These are phyloP conservation scores for Lentinula boryana DNA, from an alignment of 768 basidiomycete species.

Conservation along the genomic window DNA sequence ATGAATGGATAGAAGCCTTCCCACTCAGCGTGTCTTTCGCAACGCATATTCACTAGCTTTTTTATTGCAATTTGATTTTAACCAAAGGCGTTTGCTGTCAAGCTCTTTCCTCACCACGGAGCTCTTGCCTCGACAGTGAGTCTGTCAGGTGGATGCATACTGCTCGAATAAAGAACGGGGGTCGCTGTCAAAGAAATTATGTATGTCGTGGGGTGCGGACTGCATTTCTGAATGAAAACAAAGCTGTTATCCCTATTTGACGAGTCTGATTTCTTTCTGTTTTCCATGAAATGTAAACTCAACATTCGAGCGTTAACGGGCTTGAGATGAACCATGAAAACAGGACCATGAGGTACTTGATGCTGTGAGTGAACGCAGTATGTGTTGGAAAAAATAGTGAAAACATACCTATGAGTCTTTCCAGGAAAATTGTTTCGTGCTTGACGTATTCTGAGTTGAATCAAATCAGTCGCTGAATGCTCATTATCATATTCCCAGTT, in stretches of 20 bases:
- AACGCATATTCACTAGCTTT: background rate
- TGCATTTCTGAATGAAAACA: background rate
- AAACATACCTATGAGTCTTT: no score
- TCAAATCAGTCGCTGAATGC: no score
- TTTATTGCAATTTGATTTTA: background rate
- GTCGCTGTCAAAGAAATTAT: background rate
- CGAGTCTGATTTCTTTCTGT: background rate
- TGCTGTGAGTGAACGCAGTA: no score
- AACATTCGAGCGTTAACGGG: background rate
- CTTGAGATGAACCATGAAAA: background rate
- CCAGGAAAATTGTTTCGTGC: no score
- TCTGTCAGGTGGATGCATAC: background rate
- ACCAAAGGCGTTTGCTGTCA: background rate
- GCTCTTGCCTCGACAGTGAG: background rate
- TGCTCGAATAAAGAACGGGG: background rate
- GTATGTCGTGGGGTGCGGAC: background rate
- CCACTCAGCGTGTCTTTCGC: constrained; percentile 35
- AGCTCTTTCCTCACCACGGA: background rate
- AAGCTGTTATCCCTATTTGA: background rate
- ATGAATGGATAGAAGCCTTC: constrained; percentile 74
- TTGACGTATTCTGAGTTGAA: no score
- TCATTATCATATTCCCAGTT: no score
- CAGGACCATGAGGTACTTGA: no score
- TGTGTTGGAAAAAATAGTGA: no score
- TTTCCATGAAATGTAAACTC: background rate